These are phyloP conservation scores for Fraxinus latifolia DNA, from an alignment of 305 asterid genomes.

Conservation along the genomic window DNA sequence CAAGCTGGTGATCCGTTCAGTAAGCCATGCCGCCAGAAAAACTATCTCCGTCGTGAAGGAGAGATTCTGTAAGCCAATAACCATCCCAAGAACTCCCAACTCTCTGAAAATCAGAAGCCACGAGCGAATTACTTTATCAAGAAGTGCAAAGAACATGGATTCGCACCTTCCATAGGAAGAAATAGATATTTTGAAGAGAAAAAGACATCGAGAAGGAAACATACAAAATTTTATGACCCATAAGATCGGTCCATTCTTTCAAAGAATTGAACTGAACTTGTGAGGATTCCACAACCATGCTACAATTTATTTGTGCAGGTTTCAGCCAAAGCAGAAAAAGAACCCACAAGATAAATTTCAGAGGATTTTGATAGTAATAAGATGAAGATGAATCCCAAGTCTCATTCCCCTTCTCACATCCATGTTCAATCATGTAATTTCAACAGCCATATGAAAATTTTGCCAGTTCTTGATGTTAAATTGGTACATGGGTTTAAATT, in stretches of 20 bases:
- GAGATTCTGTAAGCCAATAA: slow-evolving; percentile 90
- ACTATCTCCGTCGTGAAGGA: slow-evolving; percentile 81
- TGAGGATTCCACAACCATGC: not conserved
- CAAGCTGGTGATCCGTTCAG: slow-evolving; percentile 29
- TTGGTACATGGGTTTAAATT: not conserved
- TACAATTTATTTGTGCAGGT: not conserved
- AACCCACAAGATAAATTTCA: not conserved
- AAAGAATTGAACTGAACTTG: not conserved
- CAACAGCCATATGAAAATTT: not conserved
- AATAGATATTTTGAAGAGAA: not conserved
- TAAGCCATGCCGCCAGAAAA: slow-evolving; percentile 88
- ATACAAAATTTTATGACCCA: not conserved
- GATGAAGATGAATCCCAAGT: not conserved
- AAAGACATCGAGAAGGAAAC: not conserved
- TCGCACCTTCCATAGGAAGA: not conserved
- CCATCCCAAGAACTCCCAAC: slow-evolving; percentile 98
- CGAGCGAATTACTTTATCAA: not conserved
- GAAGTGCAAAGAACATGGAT: not conserved
- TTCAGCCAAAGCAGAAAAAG: not conserved
- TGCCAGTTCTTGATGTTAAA: not conserved
- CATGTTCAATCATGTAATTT: not conserved
- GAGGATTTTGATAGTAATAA: not conserved
- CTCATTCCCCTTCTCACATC: not conserved
- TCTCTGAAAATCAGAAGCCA: slow-evolving; percentile 41
- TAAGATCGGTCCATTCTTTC: not conserved